These are phyloP conservation scores for Wolfiporia cocos DNA, from an alignment of 1,284 basidiomycete genomes.

Conservation along the genomic window DNA sequence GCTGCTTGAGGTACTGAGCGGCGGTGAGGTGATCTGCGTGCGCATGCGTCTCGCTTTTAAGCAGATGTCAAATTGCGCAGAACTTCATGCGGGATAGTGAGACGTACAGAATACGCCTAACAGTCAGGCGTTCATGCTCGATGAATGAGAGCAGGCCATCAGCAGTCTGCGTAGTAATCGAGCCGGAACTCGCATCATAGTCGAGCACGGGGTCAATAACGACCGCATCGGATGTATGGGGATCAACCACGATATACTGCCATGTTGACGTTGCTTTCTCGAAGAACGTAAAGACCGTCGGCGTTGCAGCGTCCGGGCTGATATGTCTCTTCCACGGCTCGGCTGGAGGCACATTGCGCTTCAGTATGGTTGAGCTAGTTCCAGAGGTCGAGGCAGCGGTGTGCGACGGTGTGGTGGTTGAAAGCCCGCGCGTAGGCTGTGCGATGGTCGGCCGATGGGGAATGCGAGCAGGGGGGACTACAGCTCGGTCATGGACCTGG, in stretches of 20 bases:
- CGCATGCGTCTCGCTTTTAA: constrained; percentile 34
- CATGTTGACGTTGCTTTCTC: constrained; percentile 28
- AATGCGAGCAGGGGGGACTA: too few relatives aligned
- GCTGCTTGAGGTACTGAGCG: constrained; percentile 31
- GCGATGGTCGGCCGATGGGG: neutral
- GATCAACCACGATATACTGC: constrained; percentile 34
- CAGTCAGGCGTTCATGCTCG: constrained; percentile 23
- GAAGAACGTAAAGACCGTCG: constrained; percentile 27
- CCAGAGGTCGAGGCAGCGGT: too few relatives aligned
- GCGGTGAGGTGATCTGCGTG: constrained; percentile 37
- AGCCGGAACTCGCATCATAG: constrained; percentile 30
- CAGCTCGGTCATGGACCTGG: too few relatives aligned
- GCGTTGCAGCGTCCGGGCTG: constrained; percentile 18
- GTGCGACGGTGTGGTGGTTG: too few relatives aligned
- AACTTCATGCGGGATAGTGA: too few relatives aligned
- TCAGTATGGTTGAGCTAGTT: too few relatives aligned
- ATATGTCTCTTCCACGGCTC: constrained; percentile 21
- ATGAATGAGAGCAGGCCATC: constrained; percentile 30
- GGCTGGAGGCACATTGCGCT: constrained; percentile 14
- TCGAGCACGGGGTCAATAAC: constrained; percentile 34
- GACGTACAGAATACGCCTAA: constrained; percentile 30
- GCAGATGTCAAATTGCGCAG: neutral
- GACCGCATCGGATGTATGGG: constrained; percentile 25
- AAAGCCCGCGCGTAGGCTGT: neutral
- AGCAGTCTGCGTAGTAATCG: constrained; percentile 29